Conservation (phyloP, 208 protist genomes). For the Herpetomonas tarakana region DNA sequence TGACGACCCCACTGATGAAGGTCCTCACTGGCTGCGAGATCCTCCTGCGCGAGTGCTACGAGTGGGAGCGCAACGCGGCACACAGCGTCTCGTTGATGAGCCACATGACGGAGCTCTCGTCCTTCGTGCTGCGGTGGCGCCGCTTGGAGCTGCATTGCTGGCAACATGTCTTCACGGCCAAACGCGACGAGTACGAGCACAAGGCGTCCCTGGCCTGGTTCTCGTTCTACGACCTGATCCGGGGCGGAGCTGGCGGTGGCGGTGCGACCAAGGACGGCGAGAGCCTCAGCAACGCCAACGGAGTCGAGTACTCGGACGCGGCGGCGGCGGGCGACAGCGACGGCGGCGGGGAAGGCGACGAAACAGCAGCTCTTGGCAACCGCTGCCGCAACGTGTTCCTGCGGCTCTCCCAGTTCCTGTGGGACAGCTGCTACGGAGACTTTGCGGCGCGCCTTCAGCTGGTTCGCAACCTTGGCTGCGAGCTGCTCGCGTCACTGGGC, state of each 20-base stretch:
- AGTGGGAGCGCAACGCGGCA: conserved; percentile 96
- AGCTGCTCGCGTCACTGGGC: conserved; percentile 45
- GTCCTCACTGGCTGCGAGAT: conserved; percentile 95
- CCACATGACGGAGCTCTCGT: conserved; percentile 87
- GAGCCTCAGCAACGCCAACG: neutral
- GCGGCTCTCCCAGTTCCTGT: conserved; percentile 75
- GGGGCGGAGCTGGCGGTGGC: too few relatives aligned
- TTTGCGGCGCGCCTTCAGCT: conserved; percentile 66
- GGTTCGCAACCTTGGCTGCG: conserved; percentile 58
- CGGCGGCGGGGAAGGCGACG: neutral
- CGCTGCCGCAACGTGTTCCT: conserved; percentile 51
- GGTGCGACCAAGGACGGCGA: conserved; percentile 3
- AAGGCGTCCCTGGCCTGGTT: conserved; percentile 73
- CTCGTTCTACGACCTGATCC: conserved; percentile 68
- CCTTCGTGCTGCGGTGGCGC: conserved; percentile 96
- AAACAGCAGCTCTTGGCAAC: conserved; percentile 6
- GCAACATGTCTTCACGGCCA: conserved; percentile 85
- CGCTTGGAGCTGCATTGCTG: conserved; percentile 96
- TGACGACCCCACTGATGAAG: conserved; percentile 92
- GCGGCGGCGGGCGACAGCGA: neutral
- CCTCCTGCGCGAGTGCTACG: conserved; percentile 91
- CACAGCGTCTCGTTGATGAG: conserved; percentile 85
- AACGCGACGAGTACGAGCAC: conserved; percentile 71
- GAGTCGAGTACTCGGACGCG: neutral
- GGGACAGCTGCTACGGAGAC: conserved; percentile 73